These are phyloP conservation scores for Dalbergia cochinchinensis DNA, from an alignment of 306 rosid species.

Conservation along the genomic window DNA sequence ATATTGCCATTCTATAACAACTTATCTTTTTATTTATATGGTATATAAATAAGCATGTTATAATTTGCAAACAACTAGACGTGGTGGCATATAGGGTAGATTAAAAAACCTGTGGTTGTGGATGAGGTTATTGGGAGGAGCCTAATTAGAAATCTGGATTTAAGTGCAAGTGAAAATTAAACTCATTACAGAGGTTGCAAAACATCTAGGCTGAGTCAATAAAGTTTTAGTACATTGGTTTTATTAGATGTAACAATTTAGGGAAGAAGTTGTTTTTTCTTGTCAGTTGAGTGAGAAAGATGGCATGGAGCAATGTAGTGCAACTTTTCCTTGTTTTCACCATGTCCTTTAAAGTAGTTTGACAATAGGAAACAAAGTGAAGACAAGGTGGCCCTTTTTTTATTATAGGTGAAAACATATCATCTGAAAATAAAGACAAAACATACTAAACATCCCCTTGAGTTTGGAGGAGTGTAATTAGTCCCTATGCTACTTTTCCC, in stretches of 20 bases:
- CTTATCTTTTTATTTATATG: background rate
- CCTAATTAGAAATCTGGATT: background rate
- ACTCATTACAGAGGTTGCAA: background rate
- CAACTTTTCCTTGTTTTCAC: too few species aligned
- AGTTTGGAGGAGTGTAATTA: too few species aligned
- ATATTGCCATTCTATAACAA: background rate
- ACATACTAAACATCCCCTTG: too few species aligned
- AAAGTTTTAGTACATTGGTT: background rate
- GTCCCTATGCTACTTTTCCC: too few species aligned
- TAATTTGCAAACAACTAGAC: background rate
- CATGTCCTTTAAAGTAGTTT: too few species aligned
- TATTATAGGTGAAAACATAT: too few species aligned
- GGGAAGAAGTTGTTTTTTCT: background rate
- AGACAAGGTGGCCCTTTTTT: too few species aligned
- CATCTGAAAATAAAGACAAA: too few species aligned
- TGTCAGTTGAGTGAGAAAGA: background rate
- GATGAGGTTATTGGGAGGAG: constrained; percentile 20
- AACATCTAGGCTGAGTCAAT: constrained; percentile 8
- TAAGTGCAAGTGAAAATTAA: background rate
- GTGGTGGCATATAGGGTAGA: background rate
- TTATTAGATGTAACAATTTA: background rate
- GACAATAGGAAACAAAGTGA: too few species aligned
- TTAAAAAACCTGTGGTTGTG: background rate
- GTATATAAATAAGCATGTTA: background rate
- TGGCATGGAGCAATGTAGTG: too few species aligned